phyloP scores from a whole-genome alignment of 140 eudicot genomes.

The Cichorium intybus region DNA sequence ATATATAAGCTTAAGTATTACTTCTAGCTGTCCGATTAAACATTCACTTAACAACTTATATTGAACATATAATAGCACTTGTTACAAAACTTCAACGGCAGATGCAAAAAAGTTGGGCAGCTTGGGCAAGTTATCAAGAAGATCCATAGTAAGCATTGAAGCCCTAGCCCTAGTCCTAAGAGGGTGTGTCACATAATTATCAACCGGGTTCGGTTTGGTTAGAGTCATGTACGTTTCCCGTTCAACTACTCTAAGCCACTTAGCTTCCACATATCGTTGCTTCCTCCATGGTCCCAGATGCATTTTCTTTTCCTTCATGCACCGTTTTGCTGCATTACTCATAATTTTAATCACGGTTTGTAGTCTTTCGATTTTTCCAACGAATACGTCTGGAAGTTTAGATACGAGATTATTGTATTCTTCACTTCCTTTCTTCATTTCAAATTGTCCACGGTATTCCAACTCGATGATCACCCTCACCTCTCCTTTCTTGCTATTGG shows the following conservation, averaged over 20 bases:
- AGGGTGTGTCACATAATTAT: conserved; percentile 17
- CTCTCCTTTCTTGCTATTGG: conserved; percentile 58
- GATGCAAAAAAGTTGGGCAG: conserved; percentile 35
- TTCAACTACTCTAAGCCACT: conserved; percentile 73
- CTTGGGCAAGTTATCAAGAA: conserved; percentile 43
- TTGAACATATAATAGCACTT: neutral
- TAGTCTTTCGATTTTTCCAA: conserved; percentile 73
- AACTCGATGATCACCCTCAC: conserved; percentile 70
- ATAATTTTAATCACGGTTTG: conserved; percentile 46
- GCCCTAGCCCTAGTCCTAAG: conserved; percentile 35
- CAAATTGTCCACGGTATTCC: conserved; percentile 75
- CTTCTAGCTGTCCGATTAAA: too few relatives aligned
- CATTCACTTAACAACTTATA: too few relatives aligned
- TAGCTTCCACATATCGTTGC: conserved; percentile 75
- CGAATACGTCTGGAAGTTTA: conserved; percentile 68
- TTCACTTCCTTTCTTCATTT: conserved; percentile 82
- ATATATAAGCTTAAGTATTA: too few relatives aligned
- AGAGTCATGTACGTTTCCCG: conserved; percentile 26
- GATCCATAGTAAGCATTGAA: conserved; percentile 77
- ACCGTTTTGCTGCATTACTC: conserved; percentile 72
- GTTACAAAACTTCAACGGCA: conserved; percentile 55
- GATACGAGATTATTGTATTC: conserved; percentile 64
- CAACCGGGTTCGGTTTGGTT: conserved; percentile 12
- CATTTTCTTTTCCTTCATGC: conserved; percentile 96
- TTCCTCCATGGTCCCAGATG: conserved; percentile 98